Evolutionary conservation across 345 rosid species (phyloP).

Genomic region (Melaleuca quinquenervia): DNA sequence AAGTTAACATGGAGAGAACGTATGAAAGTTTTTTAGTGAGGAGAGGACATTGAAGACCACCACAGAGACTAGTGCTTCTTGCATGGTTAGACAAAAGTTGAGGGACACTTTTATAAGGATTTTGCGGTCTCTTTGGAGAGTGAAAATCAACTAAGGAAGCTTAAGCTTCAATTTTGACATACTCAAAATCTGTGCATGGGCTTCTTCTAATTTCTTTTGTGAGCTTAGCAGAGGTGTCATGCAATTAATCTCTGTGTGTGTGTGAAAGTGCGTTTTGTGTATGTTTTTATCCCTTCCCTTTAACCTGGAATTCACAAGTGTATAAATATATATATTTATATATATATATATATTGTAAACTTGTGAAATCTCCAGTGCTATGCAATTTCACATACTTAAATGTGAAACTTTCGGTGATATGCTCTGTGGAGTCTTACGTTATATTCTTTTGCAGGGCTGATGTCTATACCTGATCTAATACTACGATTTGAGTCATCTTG

Average conservation of each 20-base stretch:
- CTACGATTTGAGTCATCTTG: slow-evolving; percentile 71
- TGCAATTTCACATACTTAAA: background rate
- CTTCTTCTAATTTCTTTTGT: background rate
- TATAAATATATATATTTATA: background rate
- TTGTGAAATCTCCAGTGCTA: background rate
- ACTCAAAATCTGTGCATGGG: background rate
- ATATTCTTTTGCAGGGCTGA: slow-evolving; percentile 51
- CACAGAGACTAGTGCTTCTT: background rate
- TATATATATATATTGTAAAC: too few relatives aligned
- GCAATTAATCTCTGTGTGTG: background rate
- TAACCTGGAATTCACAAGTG: background rate
- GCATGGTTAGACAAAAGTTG: background rate
- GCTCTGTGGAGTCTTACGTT: background rate
- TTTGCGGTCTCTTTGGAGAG: background rate
- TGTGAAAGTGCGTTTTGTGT: background rate
- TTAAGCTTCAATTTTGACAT: background rate
- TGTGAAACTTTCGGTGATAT: background rate
- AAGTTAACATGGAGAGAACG: background rate
- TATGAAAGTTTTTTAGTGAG: background rate
- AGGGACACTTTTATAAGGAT: background rate
- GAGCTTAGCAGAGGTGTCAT: background rate
- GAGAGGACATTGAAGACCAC: background rate
- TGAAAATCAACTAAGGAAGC: background rate
- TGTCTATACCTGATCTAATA: slow-evolving; percentile 78
- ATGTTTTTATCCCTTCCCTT: background rate